Base-by-base conservation (phyloP, 2,329 filamentous ascomycete genomes). In the Fusarium sp. region DNA sequence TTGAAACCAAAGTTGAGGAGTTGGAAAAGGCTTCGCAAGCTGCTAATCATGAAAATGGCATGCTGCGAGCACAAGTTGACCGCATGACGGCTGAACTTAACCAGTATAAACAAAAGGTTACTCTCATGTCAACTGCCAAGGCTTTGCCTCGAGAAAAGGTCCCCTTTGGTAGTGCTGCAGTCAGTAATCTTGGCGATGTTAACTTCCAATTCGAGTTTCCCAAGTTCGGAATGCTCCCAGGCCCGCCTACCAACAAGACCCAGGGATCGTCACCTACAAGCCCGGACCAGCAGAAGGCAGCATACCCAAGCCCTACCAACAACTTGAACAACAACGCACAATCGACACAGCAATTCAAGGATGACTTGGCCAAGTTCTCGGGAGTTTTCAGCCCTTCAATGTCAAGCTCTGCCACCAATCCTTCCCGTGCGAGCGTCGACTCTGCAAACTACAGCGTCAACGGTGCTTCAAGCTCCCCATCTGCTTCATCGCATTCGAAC, bases 201-300 rank as follows among this genome's bases (percentile, higher is more conserved):
- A 94, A 92, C 78, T 98, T 98, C 78, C 91, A 95, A 72, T 98
- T 99, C 74, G 95, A 98, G 73, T 98, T 98, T 71, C 95, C 96
- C 70, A 94, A 92, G 78, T 98, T 99, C 76, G 96, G 96, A 48
- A 87, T 90, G 63, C 86, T 97, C 27, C 86, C 87, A 0, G 84
- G 86, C 8, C 82, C 84, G 10, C 73, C 78, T 3, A 64, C 70
- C 53, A 76, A 67, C 63, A 77, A 77, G 60, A 65, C 57, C 8
- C 69, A 76, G 47, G 70, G 72, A 47, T 71, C 79, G n/a, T 78
- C 77, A 30, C 75, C 79, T 10, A 74, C 77, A 15, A 80, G 78
- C 66, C 78, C 80, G n/a, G 16, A 30, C 16, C 75, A 72, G 18
- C 71, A 74, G 51, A 71, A 73, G 44, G 59, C 52, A 18, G 56